Percentiles rank a stretch among this genome's conserved stretches.
Conservation (phyloP, 352 stramenopile genomes). For the Thalassiosira hispida region DNA sequence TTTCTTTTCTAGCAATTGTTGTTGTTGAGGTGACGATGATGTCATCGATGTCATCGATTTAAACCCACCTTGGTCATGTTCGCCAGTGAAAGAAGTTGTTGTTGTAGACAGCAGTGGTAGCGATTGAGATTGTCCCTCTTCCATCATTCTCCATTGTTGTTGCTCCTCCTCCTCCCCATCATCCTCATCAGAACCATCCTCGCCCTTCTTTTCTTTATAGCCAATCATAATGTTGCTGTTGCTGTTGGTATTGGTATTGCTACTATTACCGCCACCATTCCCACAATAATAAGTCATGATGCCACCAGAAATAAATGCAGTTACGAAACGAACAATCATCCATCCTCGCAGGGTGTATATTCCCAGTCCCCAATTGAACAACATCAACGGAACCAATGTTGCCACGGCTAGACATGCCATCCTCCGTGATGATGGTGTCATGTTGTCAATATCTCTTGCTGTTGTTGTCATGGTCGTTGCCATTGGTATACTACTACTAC, state of each 20-base stretch:
- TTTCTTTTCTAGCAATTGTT: not conserved
- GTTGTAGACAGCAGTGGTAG: too few species aligned
- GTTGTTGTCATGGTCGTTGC: not conserved
- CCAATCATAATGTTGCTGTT: not conserved
- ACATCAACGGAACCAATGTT: slow-evolving; percentile 14
- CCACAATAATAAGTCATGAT: slow-evolving; percentile 13
- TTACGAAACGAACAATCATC: slow-evolving; percentile 35
- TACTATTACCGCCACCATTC: not conserved
- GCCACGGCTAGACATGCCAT: slow-evolving; percentile 8
- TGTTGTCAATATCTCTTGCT: not conserved
- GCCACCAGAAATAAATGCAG: slow-evolving; percentile 21
- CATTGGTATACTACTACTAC: too few species aligned
- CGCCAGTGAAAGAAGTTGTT: not conserved
- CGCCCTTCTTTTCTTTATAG: not conserved
- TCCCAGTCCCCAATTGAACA: slow-evolving; percentile 41
- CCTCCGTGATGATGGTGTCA: slow-evolving; percentile 17
- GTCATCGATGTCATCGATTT: not conserved
- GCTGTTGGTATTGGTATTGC: not conserved
- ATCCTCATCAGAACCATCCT: not conserved
- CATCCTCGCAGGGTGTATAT: slow-evolving; percentile 17
- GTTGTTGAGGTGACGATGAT: too few species aligned
- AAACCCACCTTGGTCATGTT: not conserved
- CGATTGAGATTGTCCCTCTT: slow-evolving; percentile 13
- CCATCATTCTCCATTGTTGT: not conserved
- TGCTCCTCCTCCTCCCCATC: not conserved